Evolutionary conservation across 352 stramenopile genomes (phyloP).

Genomic region (Phytophthora pistaciae): DNA sequence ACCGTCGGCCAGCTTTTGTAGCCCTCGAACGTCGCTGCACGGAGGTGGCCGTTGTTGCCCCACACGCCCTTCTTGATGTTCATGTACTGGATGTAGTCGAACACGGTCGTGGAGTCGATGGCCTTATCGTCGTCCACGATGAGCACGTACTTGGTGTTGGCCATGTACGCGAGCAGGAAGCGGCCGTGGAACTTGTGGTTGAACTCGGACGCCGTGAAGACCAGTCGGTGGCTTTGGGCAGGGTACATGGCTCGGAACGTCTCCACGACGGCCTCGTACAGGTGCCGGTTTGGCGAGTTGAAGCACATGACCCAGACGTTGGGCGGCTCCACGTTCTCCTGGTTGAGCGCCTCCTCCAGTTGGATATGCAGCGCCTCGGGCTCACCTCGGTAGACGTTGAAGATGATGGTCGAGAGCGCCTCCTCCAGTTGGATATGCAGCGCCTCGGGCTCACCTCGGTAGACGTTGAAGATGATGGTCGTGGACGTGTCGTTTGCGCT

Average conservation of each 20-base stretch:
- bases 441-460: conserved; percentile 47
- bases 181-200: conserved; percentile 55
- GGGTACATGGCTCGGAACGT: conserved; percentile 18
- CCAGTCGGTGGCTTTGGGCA: conserved; percentile 11
- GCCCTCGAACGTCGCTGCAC: background rate
- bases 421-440: conserved; percentile 46
- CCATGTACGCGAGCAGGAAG: conserved; percentile 56
- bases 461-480: conserved; percentile 77
- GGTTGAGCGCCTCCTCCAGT: conserved; percentile 34
- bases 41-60: background rate
- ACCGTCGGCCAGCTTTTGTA: background rate
- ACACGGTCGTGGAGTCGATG: conserved; percentile 41
- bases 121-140: conserved; percentile 49
- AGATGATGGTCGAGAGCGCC: conserved; percentile 57
- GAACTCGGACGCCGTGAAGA: conserved; percentile 44
- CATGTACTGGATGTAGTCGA: conserved; percentile 44
- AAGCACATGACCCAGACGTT: conserved; percentile 63
- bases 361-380: conserved; percentile 46
- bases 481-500: conserved; percentile 6
- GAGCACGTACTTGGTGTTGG: conserved; percentile 51
- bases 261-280: conserved; percentile 40
- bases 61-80: background rate
- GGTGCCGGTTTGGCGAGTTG: conserved; percentile 35
- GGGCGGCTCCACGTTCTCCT: conserved; percentile 38
- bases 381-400: conserved; percentile 64